Evolutionary conservation across 148 eudicot species (phyloP).

Genomic region (Dysphania ambrosioides): DNA sequence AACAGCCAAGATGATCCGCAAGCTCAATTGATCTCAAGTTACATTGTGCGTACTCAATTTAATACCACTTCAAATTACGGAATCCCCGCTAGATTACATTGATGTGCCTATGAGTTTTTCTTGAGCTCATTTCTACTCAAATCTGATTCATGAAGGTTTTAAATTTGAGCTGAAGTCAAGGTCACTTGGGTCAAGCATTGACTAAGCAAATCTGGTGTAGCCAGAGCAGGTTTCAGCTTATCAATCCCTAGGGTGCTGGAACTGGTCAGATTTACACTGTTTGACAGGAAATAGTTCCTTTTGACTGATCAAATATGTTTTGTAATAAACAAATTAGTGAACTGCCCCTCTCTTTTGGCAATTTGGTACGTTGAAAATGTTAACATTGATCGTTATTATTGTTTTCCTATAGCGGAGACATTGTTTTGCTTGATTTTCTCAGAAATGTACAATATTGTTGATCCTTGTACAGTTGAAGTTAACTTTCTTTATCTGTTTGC

Average conservation of each 20-base stretch:
- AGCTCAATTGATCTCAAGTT: too few species aligned
- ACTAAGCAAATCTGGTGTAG: not conserved
- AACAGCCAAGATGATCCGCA: too few species aligned
- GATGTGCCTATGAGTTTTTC: too few species aligned
- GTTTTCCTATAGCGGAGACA: not conserved
- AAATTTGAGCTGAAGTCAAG: not conserved
- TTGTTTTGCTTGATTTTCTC: not conserved
- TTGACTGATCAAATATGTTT: not conserved
- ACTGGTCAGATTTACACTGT: not conserved
- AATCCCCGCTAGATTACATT: too few species aligned
- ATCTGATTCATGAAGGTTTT: not conserved
- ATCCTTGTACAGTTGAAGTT: not conserved
- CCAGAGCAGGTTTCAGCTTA: not conserved
- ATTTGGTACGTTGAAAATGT: too few species aligned
- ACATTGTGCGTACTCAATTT: too few species aligned
- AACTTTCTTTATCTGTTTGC: not conserved
- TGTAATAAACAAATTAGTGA: not conserved
- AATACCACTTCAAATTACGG: too few species aligned
- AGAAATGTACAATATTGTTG: not conserved
- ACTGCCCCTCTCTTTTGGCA: not conserved
- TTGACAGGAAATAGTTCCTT: not conserved
- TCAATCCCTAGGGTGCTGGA: too few species aligned
- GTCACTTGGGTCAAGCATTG: too few species aligned
- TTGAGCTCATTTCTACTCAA: not conserved
- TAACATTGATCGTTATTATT: not conserved